phyloP scores from a whole-genome alignment of 2,329 filamentous ascomycete species.

The Lasiodiplodia citricola region DNA sequence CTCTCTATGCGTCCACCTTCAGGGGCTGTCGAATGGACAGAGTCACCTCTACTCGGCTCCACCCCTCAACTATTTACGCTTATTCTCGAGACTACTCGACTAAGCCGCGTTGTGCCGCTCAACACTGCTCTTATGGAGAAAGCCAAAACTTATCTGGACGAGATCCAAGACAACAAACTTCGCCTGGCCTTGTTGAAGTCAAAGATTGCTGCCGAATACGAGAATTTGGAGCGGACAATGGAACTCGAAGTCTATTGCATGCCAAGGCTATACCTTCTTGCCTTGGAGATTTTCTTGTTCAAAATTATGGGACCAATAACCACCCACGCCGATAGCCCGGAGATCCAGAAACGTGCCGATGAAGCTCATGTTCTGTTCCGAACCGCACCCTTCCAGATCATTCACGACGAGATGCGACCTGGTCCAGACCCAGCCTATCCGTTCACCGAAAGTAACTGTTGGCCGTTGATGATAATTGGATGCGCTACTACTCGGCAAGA shows the following conservation, averaged over 20 bases:
- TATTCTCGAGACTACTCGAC: background rate
- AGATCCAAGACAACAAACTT: background rate
- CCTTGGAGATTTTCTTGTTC: slow-evolving; percentile 7
- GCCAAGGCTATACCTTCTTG: background rate
- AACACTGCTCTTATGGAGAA: background rate
- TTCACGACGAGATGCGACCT: background rate
- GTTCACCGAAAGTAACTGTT: slow-evolving; percentile 13
- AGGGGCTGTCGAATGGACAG: background rate
- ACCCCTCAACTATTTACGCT: background rate
- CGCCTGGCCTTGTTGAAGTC: background rate
- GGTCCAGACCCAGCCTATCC: background rate
- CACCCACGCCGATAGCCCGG: background rate
- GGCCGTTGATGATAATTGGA: slow-evolving; percentile 14
- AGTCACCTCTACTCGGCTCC: slow-evolving; percentile 18
- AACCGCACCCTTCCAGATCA: background rate
- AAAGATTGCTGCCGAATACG: background rate
- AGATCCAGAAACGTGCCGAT: slow-evolving; percentile 2
- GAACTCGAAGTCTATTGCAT: slow-evolving; percentile 4
- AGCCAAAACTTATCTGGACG: background rate
- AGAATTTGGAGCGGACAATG: background rate
- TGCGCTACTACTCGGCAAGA: background rate
- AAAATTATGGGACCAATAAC: slow-evolving; percentile 3
- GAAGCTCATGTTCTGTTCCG: background rate
- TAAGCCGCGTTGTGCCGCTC: background rate
- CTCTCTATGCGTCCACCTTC: background rate